These are phyloP conservation scores for Furcasterigmium sp. DNA, from an alignment of 2,329 filamentous ascomycete species.

Conservation along the genomic window DNA sequence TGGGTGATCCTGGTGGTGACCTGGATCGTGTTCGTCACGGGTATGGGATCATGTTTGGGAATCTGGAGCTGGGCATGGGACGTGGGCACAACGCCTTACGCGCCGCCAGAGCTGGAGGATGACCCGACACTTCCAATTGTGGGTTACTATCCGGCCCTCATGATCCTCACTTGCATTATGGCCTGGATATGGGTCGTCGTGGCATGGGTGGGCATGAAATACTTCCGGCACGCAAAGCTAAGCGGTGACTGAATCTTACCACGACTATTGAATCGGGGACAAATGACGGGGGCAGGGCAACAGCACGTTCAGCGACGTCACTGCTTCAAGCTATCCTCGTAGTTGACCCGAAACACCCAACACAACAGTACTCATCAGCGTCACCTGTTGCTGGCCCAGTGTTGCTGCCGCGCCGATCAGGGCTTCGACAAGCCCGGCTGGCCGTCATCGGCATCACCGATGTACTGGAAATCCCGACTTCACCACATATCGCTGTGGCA, in stretches of 20 bases:
- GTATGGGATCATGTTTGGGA: conserved; percentile 92
- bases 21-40: conserved; percentile 93
- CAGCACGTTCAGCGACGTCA: too few relatives aligned
- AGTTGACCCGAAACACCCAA: too few relatives aligned
- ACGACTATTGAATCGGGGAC: too few relatives aligned
- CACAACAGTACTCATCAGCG: too few relatives aligned
- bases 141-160: conserved; percentile 91
- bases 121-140: conserved; percentile 92
- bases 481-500: too few relatives aligned
- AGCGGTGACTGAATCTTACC: conserved; percentile 45
- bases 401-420: too few relatives aligned
- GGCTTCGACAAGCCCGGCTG: too few relatives aligned
- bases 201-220: conserved; percentile 99
- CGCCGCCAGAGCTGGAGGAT: conserved; percentile 90
- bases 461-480: too few relatives aligned
- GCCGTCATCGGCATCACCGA: too few relatives aligned
- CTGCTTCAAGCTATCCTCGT: too few relatives aligned
- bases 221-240: conserved; percentile 96
- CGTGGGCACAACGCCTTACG: conserved; percentile 91
- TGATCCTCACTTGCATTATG: conserved; percentile 92
- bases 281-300: too few relatives aligned
- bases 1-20: conserved; percentile 89
- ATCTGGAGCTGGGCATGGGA: conserved; percentile 99
- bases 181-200: conserved; percentile 98
- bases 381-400: too few relatives aligned